Evolutionary conservation across 2,329 filamentous ascomycete genomes (phyloP).

Genomic region (Colletotrichum musae): DNA sequence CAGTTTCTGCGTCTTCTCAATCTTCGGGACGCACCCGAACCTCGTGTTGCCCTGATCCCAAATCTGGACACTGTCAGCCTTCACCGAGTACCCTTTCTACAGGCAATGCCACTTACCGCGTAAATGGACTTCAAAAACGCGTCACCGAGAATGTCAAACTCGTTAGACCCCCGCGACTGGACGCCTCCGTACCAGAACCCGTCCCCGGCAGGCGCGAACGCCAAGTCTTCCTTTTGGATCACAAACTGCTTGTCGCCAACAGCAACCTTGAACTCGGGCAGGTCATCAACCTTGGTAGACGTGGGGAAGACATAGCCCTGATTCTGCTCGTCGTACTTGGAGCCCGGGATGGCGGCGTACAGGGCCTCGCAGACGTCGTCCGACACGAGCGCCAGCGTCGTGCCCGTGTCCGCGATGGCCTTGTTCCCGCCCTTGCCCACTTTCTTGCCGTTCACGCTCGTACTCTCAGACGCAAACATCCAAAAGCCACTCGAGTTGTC

Average conservation of each 20-base stretch:
- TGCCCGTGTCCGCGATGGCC: conserved; percentile 72
- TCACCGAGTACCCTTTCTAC: neutral
- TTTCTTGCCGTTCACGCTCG: conserved; percentile 64
- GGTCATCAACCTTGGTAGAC: conserved; percentile 43
- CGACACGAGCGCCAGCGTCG: conserved; percentile 70
- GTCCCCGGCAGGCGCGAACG: conserved; percentile 29
- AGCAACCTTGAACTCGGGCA: conserved; percentile 67
- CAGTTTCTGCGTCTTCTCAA: conserved; percentile 35
- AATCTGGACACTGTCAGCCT: conserved; percentile 25
- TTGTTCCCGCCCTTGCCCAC: conserved; percentile 57
- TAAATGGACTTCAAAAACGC: conserved; percentile 38
- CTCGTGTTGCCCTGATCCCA: conserved; percentile 39
- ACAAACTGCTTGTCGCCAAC: conserved; percentile 66
- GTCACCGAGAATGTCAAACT: conserved; percentile 35
- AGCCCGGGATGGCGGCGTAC: conserved; percentile 45
- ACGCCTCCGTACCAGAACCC: conserved; percentile 38
- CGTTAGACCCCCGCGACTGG: conserved; percentile 35
- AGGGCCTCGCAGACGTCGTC: conserved; percentile 44
- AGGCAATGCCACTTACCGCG: conserved; percentile 18
- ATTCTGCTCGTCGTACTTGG: conserved; percentile 42
- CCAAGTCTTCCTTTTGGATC: conserved; percentile 36
- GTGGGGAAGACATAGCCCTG: conserved; percentile 59
- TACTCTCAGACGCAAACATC: conserved; percentile 73
- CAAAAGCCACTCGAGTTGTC: conserved; percentile 77
- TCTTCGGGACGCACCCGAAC: conserved; percentile 36